A percentile compares a stretch with the other conserved stretches of the same genome.
These are phyloP conservation scores for Diaporthe vaccinii DNA, from an alignment of 2,329 filamentous ascomycete genomes.

Conservation along the genomic window DNA sequence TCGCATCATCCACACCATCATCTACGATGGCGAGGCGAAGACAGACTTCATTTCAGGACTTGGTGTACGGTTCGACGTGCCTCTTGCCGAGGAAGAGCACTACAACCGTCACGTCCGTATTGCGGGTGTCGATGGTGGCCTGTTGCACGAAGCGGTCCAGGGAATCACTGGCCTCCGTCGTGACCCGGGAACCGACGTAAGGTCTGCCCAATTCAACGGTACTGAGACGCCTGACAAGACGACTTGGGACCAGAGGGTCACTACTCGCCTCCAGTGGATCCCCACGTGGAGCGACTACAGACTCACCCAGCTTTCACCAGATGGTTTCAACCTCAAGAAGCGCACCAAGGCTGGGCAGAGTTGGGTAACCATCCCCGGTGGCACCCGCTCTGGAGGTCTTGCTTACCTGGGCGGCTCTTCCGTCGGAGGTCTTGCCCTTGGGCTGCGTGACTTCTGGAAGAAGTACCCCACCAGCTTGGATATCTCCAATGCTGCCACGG, in stretches of 20 bases:
- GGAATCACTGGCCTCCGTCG: conserved; percentile 70
- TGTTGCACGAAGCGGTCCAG: conserved; percentile 70
- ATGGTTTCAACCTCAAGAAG: conserved; percentile 73
- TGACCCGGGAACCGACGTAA: conserved; percentile 64
- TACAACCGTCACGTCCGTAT: conserved; percentile 72
- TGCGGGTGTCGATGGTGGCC: conserved; percentile 66
- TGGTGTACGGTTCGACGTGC: conserved; percentile 68
- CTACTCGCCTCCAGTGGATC: conserved; percentile 66
- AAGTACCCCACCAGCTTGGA: conserved; percentile 71
- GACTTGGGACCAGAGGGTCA: conserved; percentile 62
- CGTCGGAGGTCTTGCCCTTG: conserved; percentile 70
- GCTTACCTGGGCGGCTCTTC: conserved; percentile 71
- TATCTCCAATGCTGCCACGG: conserved; percentile 62
- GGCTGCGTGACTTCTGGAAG: conserved; percentile 74
- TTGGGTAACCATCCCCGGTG: conserved; percentile 71
- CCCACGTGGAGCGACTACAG: conserved; percentile 71
- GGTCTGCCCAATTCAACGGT: conserved; percentile 64
- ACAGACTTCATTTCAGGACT: conserved; percentile 67
- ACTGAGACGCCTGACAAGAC: conserved; percentile 56
- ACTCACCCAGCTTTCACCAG: conserved; percentile 69
- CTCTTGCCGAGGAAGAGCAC: conserved; percentile 63
- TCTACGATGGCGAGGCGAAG: conserved; percentile 64
- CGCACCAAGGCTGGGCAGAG: conserved; percentile 68
- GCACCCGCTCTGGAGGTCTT: conserved; percentile 67
- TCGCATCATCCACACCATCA: conserved; percentile 67